Evolutionary conservation across 441 rosid genomes (phyloP), one percentile per base, ranked within the genome.

Genomic region (Melastoma candidum): DNA sequence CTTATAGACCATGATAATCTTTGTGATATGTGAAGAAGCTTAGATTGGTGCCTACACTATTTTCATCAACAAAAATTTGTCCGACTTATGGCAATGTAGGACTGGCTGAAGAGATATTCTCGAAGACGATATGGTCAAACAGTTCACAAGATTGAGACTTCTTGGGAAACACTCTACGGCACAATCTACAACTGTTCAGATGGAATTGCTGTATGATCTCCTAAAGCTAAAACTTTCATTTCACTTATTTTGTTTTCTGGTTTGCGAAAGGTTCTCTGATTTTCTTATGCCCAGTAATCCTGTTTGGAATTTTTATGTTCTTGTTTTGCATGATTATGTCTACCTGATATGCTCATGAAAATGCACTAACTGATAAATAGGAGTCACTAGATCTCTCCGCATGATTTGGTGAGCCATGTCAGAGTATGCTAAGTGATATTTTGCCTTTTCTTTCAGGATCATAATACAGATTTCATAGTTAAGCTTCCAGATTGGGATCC

Each of bases 401-500:
- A 3, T 29, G 7, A 29, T 29, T 29, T 29, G 7, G 36, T 29
- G 7, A 3, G 36, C 36, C 7, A 29, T 29, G 36, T 29, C 36
- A 29, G 36, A 7, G 22, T 44, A 26, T 44, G 44, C 29, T 48
- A 44, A 32, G 17, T 41, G 1, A 12, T 17, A 45, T 64, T 47
- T 49, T 36, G 29, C 63, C 65, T 63, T 54, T 59, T 46, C 54
- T 52, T 27, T 46, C 45, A 84, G 97, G 85, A 83, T 69, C 99
- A 93, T 72, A 88, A 93, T 78, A 86, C 67, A 12, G 99, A 93
- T 74, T 93, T 81, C 75, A 89, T 93, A 46, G 99, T 84, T 53
- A 76, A 88, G 67, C 64, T 93, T 66, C 97, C 99, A 0, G 95
- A 93, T 68, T 89, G 96, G 97, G 82, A 83, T 71, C 88, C 90